Percentiles rank a stretch among this genome's conserved stretches.
Evolutionary conservation across 192 early-diverging fungal genomes (phyloP).

Genomic region (Rhizoclosmatium sp.): DNA sequence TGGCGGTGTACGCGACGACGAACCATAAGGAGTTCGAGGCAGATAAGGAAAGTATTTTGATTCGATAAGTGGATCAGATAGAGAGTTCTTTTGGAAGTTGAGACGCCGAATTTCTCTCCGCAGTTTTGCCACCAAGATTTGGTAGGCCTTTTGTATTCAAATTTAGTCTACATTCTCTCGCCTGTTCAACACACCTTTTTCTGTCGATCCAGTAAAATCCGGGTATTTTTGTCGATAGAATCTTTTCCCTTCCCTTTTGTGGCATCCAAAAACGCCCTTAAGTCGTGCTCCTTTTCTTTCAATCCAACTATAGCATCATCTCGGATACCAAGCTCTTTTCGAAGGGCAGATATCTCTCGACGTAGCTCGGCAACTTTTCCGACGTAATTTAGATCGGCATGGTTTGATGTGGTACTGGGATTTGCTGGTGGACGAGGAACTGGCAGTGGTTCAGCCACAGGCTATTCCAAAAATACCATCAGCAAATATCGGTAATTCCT

Average conservation of each 20-base stretch:
- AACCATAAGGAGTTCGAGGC: conserved; percentile 44
- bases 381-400: conserved; percentile 31
- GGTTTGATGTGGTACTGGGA: background rate
- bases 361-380: conserved; percentile 30
- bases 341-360: conserved; percentile 24
- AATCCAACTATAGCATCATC: conserved; percentile 38
- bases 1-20: conserved; percentile 45
- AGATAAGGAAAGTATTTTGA: conserved; percentile 61
- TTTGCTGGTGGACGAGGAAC: background rate
- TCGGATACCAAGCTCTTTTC: conserved; percentile 35
- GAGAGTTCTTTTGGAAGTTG: conserved; percentile 56
- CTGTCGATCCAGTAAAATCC: conserved; percentile 53
- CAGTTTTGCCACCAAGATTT: conserved; percentile 58
- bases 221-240: conserved; percentile 46
- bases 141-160: conserved; percentile 45
- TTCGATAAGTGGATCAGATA: conserved; percentile 57
- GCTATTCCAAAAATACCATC: no score
- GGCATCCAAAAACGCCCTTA: conserved; percentile 21
- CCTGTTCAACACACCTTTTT: conserved; percentile 46
- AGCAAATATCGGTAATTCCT: background rate
- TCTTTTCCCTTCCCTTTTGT: conserved; percentile 29
- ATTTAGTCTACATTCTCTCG: background rate
- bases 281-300: conserved; percentile 29
- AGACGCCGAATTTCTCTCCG: conserved; percentile 51
- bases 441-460: no score